These are phyloP conservation scores for Pythium pyrilobum DNA, from an alignment of 352 stramenopile genomes.

Conservation along the genomic window DNA sequence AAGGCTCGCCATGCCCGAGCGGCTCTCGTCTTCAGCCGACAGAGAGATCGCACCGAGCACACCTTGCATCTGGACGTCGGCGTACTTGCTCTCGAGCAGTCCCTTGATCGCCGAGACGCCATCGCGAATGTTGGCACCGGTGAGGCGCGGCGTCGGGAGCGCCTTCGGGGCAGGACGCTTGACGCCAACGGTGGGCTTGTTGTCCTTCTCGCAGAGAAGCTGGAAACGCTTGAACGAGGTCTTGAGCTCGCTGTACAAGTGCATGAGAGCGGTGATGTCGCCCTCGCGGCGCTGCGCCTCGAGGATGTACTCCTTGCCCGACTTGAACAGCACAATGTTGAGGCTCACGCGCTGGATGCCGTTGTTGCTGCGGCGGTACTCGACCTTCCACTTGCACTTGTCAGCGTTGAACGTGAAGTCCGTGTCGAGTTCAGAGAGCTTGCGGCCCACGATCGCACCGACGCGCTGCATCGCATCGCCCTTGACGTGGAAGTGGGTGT, in stretches of 20 bases:
- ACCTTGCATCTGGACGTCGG: slow-evolving; percentile 76
- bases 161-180: slow-evolving; percentile 70
- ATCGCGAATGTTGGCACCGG: slow-evolving; percentile 42
- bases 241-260: slow-evolving; percentile 74
- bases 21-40: slow-evolving; percentile 49
- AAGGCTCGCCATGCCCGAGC: slow-evolving; percentile 55
- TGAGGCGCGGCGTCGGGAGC: slow-evolving; percentile 40
- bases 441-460: slow-evolving; percentile 70
- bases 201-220: slow-evolving; percentile 56
- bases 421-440: slow-evolving; percentile 80
- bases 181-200: slow-evolving; percentile 29
- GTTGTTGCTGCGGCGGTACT: slow-evolving; percentile 46
- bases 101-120: slow-evolving; percentile 59
- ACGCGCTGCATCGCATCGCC: slow-evolving; percentile 65
- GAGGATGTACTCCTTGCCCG: slow-evolving; percentile 66
- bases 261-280: slow-evolving; percentile 79
- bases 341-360: slow-evolving; percentile 58
- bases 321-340: slow-evolving; percentile 80
- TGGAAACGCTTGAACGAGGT: slow-evolving; percentile 69
- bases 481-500: slow-evolving; percentile 88
- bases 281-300: slow-evolving; percentile 71
- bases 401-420: slow-evolving; percentile 81
- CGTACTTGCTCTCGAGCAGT: slow-evolving; percentile 72
- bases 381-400: slow-evolving; percentile 89
- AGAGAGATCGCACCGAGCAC: slow-evolving; percentile 78